phyloP scores from a whole-genome alignment of 129 eudicot genomes.

The Oenanthe sinensis region DNA sequence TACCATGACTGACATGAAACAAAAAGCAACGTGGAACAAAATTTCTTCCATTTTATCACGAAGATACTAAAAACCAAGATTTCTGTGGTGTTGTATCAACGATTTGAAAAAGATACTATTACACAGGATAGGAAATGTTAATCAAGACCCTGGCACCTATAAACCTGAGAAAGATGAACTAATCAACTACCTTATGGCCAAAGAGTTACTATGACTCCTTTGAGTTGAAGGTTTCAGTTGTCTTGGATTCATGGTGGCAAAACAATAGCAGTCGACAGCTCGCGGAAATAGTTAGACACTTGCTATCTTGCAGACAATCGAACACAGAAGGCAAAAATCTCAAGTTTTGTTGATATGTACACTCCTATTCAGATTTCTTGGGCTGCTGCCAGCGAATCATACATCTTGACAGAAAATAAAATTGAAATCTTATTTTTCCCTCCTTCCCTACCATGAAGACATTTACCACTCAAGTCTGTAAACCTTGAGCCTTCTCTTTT shows the following conservation, averaged over 20 bases:
- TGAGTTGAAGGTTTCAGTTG: constrained; percentile 15
- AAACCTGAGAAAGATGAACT: constrained; percentile 19
- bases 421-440: constrained; percentile 46
- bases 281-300: not conserved
- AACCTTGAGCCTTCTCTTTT: constrained; percentile 68
- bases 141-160: constrained; percentile 22
- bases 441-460: constrained; percentile 57
- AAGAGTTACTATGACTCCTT: constrained; percentile 13
- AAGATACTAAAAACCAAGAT: not conserved
- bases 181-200: constrained; percentile 22
- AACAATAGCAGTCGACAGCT: not conserved
- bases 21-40: not conserved
- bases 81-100: not conserved
- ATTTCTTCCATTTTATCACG: not conserved
- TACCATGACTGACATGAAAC: not conserved
- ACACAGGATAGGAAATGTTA: constrained; percentile 21
- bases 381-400: constrained; percentile 76
- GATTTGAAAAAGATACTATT: constrained; percentile 16
- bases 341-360: constrained; percentile 2
- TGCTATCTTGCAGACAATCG: constrained; percentile 9
- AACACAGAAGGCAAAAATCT: constrained; percentile 24
- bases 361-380: constrained; percentile 60
- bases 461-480: constrained; percentile 86
- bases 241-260: not conserved
- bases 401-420: constrained; percentile 49